Base-by-base conservation (phyloP, 768 basidiomycete genomes). In the Russula compacta region DNA sequence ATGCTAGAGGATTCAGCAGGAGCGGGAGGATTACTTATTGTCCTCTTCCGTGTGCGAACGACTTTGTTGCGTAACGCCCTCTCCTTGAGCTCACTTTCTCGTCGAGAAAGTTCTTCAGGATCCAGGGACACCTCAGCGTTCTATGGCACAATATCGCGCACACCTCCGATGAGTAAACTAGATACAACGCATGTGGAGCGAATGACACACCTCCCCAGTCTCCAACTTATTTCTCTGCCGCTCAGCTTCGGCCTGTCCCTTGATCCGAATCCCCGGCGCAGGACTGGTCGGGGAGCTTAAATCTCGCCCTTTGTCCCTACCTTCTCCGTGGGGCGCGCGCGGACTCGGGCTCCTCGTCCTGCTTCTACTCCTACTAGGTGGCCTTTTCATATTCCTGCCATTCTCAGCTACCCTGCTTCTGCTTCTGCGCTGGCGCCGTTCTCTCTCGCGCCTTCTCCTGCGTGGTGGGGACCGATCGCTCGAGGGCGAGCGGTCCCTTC, bases 1-100 rank as follows among this genome's bases (percentile, higher is more conserved):
- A 12, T 2, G 56, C 43, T 49, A 46, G 56, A 49, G 6, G 44
- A 58, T 14, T 49, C 52, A 9, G 47, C 7, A 9, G 17, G 43
- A 9, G 47, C 7, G 6, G 17, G 43, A 2, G 61, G 56, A 15
- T 63, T 49, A 17, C 61, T 63, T 32, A 33, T 12, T 24, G 56
- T 55, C 40, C 63, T 50, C 70, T 86, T 89, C 65, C 88, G 77
- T 35, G 85, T 87, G 69, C 85, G 78, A 56, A 84, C 78, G 49
- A 92, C 90, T 70, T 92, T 92, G 69, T 92, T 91, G 68, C 90
- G 80, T 69, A 92, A 71, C 14, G 89, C 88, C 69, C 76, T 82
- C 67, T 92, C 90, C 70, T 90, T 92, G 61, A 92, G 69, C 68
- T 92, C 90, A 64, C 81, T 90, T 69, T 92, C 90, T 59, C 86